Conservation (phyloP, 352 stramenopile species). For the Pythium diclinum region DNA sequence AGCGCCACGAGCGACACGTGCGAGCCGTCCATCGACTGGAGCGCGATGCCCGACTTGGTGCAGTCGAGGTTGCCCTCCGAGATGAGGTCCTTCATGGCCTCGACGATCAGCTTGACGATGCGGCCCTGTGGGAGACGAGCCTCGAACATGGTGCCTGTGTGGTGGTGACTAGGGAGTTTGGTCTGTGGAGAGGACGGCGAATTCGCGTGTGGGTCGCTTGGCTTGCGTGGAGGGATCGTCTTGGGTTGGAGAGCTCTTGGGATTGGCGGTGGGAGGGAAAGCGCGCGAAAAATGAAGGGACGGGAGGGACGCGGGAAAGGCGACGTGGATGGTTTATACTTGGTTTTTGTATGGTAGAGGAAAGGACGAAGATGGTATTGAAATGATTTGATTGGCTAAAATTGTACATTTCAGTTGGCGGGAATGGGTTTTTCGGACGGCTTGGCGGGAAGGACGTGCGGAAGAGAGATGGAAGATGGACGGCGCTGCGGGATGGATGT, state of each 20-base stretch:
- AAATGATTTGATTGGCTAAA: constrained; percentile 18
- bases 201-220: constrained; percentile 15
- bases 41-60: constrained; percentile 89
- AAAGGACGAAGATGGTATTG: neutral
- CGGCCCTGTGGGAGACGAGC: constrained; percentile 94
- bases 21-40: constrained; percentile 99
- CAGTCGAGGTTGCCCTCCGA: constrained; percentile 98
- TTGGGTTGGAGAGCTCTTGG: neutral
- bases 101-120: constrained; percentile 99
- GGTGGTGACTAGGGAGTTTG: neutral
- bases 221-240: no score
- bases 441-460: constrained; percentile 7
- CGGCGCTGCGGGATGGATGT: neutral
- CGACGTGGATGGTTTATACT: constrained; percentile 20
- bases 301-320: constrained; percentile 3
- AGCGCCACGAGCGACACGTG: constrained; percentile 98
- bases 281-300: constrained; percentile 34
- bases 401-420: neutral
- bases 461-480: constrained; percentile 2
- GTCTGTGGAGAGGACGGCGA: constrained; percentile 4
- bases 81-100: constrained; percentile 99
- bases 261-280: constrained; percentile 10
- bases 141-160: constrained; percentile 95
- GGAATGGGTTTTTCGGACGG: neutral
- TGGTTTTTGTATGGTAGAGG: constrained; percentile 7